A percentile compares a stretch with the other conserved stretches of the same genome.
phyloP scores from a whole-genome alignment of 176 grass and related monocot genomes.

The Chloris gayana region DNA sequence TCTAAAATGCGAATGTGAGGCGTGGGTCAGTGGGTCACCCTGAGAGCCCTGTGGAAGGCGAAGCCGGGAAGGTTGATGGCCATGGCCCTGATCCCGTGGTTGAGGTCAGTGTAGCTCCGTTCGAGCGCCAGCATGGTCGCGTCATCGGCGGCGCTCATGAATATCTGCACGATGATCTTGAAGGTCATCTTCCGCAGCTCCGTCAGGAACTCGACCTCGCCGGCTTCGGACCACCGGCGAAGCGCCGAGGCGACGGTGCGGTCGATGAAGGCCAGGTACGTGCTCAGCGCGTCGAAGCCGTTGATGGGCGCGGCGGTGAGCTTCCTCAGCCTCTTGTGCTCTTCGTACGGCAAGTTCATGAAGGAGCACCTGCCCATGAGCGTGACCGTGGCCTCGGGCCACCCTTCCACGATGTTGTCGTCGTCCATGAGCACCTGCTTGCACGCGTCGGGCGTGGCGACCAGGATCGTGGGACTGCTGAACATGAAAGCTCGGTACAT shows the following conservation, averaged over 20 bases:
- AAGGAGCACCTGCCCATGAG: slow-evolving; percentile 81
- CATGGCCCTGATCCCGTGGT: slow-evolving; percentile 85
- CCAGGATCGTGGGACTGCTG: slow-evolving; percentile 73
- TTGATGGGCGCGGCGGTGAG: slow-evolving; percentile 75
- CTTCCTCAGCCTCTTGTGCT: slow-evolving; percentile 70
- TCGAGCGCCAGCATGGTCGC: slow-evolving; percentile 51
- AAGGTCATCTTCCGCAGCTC: slow-evolving; percentile 69
- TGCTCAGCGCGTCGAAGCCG: slow-evolving; percentile 76
- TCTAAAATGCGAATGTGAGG: no score
- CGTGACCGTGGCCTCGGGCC: slow-evolving; percentile 72
- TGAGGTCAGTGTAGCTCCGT: slow-evolving; percentile 78
- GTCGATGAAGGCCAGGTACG: slow-evolving; percentile 80
- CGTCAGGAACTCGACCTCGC: slow-evolving; percentile 59
- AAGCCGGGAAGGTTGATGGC: slow-evolving; percentile 88
- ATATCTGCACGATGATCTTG: slow-evolving; percentile 83
- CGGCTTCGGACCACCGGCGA: slow-evolving; percentile 40
- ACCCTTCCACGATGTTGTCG: slow-evolving; percentile 60
- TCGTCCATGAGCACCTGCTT: slow-evolving; percentile 88
- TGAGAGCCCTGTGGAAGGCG: slow-evolving; percentile 64
- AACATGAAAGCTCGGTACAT: slow-evolving; percentile 91
- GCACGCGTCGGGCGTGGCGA: slow-evolving; percentile 56
- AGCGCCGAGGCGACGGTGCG: slow-evolving; percentile 52
- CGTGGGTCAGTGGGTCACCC: no score
- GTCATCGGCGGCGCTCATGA: slow-evolving; percentile 55
- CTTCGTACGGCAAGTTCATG: slow-evolving; percentile 59